phyloP scores from a whole-genome alignment of 75 land plant genomes.

The Pinus tabuliformis region DNA sequence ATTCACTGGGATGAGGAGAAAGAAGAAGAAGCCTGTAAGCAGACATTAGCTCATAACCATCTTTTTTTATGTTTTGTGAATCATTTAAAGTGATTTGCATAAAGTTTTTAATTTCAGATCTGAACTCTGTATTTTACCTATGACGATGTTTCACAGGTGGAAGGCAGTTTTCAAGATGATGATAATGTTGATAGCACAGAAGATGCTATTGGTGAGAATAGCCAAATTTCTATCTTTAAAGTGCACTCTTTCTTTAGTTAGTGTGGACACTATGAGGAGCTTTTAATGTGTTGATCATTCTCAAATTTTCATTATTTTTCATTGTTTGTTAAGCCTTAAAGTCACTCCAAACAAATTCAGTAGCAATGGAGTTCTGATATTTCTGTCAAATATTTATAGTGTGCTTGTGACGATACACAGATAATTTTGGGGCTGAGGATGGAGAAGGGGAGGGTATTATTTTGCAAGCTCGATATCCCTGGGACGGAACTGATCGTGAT shows the following conservation, averaged over 20 bases:
- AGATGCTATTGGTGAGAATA: conserved; percentile 35
- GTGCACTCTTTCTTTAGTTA: neutral
- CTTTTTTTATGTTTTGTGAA: neutral
- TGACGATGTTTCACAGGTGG: conserved; percentile 38
- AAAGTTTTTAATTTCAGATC: neutral
- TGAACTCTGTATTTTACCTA: conserved; percentile 1
- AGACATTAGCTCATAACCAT: too few relatives aligned
- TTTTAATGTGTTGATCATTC: neutral
- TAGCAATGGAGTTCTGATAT: neutral
- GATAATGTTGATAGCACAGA: conserved; percentile 51
- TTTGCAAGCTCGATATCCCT: conserved; percentile 41
- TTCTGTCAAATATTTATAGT: neutral
- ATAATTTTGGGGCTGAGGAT: conserved; percentile 37
- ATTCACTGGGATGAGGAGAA: conserved; percentile 73
- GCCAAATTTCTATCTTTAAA: neutral
- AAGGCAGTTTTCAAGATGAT: conserved; percentile 41
- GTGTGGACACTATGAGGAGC: neutral
- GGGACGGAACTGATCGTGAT: conserved; percentile 88
- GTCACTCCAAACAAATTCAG: neutral
- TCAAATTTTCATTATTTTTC: neutral
- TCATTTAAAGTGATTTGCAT: neutral
- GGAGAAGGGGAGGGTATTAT: conserved; percentile 48
- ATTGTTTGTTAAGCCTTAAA: neutral
- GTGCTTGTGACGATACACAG: conserved; percentile 11
- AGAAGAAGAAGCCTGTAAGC: conserved; percentile 89